Evolutionary conservation across 225 moss, liverwort and hornwort species (phyloP).

Genomic region (Lunularia cruciata): DNA sequence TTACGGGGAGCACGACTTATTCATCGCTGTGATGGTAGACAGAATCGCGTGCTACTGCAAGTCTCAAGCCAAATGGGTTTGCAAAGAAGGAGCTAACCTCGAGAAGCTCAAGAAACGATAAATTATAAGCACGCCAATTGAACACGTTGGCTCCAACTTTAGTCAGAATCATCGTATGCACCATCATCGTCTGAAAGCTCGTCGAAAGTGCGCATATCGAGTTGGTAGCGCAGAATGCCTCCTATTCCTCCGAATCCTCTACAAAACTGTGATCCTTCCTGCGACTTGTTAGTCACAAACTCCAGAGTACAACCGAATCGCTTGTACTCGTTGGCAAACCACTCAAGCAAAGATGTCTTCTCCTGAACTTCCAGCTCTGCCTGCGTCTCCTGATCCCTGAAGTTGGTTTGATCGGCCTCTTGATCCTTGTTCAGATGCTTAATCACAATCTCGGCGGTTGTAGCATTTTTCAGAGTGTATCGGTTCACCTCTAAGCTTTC

Average conservation of each 20-base stretch:
- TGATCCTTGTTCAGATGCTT: constrained; percentile 88
- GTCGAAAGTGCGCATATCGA: constrained; percentile 59
- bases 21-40: constrained; percentile 14
- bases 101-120: neutral
- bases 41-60: constrained; percentile 27
- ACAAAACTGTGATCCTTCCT: constrained; percentile 62
- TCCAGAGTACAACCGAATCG: constrained; percentile 87
- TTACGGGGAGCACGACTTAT: constrained; percentile 19
- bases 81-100: constrained; percentile 22
- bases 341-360: constrained; percentile 74
- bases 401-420: constrained; percentile 57
- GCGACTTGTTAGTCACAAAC: constrained; percentile 91
- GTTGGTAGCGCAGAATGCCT: constrained; percentile 56
- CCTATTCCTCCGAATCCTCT: constrained; percentile 61
- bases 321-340: constrained; percentile 98
- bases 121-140: neutral
- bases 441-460: constrained; percentile 59
- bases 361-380: constrained; percentile 90
- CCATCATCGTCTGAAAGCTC: constrained; percentile 53
- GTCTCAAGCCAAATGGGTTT: constrained; percentile 18
- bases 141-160: constrained; percentile 14
- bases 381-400: constrained; percentile 74
- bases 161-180: constrained; percentile 43
- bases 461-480: constrained; percentile 73
- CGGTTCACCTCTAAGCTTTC: constrained; percentile 91